A percentile compares a stretch with the other conserved stretches of the same genome.
Conservation (phyloP, 2,329 filamentous ascomycete genomes). For the Huntiella omanensis region DNA sequence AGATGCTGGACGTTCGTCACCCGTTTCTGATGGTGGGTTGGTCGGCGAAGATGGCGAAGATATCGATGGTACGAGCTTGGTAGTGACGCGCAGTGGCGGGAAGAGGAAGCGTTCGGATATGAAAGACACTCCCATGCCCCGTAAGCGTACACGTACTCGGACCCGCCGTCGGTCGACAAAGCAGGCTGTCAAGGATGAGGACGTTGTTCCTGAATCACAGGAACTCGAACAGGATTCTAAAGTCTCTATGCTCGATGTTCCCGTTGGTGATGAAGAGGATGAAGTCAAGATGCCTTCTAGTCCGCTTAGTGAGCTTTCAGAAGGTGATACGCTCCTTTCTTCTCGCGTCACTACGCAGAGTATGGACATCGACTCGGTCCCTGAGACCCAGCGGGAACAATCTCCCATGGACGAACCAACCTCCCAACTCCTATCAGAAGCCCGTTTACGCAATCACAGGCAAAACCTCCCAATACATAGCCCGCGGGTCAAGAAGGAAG, state of each 20-base stretch:
- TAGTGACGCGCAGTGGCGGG: conserved; percentile 1
- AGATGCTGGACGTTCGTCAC: neutral
- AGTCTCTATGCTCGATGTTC: conserved; percentile 7
- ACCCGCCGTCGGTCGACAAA: neutral
- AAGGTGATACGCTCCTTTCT: neutral
- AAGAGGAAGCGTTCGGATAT: conserved; percentile 9
- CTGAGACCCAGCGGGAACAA: neutral
- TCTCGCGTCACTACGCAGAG: neutral
- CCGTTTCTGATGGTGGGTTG: neutral
- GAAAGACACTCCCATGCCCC: neutral
- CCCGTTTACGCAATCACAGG: neutral
- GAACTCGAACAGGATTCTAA: neutral
- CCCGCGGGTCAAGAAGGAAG: neutral
- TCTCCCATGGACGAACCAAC: conserved; percentile 3
- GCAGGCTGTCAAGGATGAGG: neutral
- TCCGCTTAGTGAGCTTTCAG: conserved; percentile 8
- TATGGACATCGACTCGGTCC: neutral
- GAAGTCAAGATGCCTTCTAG: conserved; percentile 11
- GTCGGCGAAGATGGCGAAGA: neutral
- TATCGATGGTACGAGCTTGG: neutral
- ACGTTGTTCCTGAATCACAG: neutral
- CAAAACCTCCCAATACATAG: conserved; percentile 9
- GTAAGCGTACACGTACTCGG: conserved; percentile 4
- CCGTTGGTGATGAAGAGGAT: conserved; percentile 7
- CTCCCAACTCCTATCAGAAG: neutral